Conservation (phyloP, 106 monocot genomes). For the Dioscorea dumetorum region DNA sequence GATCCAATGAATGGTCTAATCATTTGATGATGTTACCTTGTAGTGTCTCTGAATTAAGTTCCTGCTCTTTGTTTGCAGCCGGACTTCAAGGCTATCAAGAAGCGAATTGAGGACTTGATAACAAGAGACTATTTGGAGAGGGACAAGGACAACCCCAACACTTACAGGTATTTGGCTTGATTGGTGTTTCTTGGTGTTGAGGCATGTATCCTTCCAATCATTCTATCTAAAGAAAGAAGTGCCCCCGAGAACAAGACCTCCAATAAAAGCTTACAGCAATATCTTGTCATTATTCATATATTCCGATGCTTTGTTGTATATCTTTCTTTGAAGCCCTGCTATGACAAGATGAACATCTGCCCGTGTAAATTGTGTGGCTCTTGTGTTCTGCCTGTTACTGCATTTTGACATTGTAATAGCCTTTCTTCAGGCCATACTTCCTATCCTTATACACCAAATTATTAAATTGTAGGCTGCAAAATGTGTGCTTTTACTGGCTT, state of each 20-base stretch:
- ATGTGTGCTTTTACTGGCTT: too few relatives aligned
- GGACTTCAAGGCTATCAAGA: conserved; percentile 91
- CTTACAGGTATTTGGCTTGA: conserved; percentile 73
- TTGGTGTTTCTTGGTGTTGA: background rate
- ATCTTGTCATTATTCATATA: background rate
- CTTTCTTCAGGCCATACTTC: too few relatives aligned
- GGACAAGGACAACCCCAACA: conserved; percentile 69
- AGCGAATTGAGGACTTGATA: conserved; percentile 79
- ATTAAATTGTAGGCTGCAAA: too few relatives aligned
- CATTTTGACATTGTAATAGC: too few relatives aligned
- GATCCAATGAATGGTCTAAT: too few relatives aligned
- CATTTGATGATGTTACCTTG: too few relatives aligned
- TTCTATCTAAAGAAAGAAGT: background rate
- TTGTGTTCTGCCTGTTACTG: too few relatives aligned
- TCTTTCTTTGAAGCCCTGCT: background rate
- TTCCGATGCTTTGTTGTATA: background rate
- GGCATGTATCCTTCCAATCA: background rate
- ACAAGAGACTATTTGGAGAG: conserved; percentile 80
- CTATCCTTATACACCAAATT: too few relatives aligned
- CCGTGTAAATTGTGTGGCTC: too few relatives aligned
- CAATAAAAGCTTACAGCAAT: background rate
- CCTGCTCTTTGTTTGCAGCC: conserved; percentile 40
- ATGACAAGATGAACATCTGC: too few relatives aligned
- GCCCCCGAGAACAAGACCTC: background rate
- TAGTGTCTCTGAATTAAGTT: background rate